Evolutionary conservation across 148 eudicot species (phyloP).

Genomic region (Pharnaceum exiguum): DNA sequence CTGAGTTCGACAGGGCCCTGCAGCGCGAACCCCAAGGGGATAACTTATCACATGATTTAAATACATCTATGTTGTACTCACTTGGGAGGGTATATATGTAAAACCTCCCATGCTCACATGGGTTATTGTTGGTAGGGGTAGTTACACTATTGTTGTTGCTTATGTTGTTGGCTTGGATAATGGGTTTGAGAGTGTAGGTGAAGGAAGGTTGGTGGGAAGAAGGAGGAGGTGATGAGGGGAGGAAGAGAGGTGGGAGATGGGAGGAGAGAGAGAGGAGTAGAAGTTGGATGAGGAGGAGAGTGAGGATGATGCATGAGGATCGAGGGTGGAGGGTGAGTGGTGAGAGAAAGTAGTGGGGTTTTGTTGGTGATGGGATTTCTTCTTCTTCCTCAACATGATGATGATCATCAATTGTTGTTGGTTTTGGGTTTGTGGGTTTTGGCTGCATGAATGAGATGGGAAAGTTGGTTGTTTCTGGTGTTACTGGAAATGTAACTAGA

Average conservation of each 20-base stretch:
- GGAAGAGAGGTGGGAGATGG: not conserved
- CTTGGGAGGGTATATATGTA: conserved; percentile 40
- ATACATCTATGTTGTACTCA: conserved; percentile 31
- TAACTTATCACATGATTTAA: conserved; percentile 27
- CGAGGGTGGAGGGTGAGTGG: not conserved
- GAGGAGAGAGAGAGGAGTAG: conserved; percentile 4
- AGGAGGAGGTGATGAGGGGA: not conserved
- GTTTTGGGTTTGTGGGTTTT: not conserved
- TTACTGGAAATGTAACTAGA: not conserved
- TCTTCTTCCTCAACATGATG: too few species aligned
- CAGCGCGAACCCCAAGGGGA: conserved; percentile 45
- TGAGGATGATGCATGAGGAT: conserved; percentile 17
- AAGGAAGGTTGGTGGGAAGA: not conserved
- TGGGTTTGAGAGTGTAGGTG: not conserved
- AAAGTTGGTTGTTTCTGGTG: not conserved
- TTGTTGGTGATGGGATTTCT: too few species aligned
- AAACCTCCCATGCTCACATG: conserved; percentile 31
- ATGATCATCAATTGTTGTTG: not conserved
- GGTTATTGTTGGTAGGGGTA: not conserved
- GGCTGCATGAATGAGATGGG: not conserved
- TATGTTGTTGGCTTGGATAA: not conserved
- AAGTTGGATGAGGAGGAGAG: conserved; percentile 11
- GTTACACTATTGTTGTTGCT: not conserved
- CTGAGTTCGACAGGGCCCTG: conserved; percentile 32
- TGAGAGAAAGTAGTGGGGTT: too few species aligned